A percentile compares a stretch with the other conserved stretches of the same genome.
Conservation (phyloP, 2,329 filamentous ascomycete genomes). For the Lasiodiplodia theobromae region DNA sequence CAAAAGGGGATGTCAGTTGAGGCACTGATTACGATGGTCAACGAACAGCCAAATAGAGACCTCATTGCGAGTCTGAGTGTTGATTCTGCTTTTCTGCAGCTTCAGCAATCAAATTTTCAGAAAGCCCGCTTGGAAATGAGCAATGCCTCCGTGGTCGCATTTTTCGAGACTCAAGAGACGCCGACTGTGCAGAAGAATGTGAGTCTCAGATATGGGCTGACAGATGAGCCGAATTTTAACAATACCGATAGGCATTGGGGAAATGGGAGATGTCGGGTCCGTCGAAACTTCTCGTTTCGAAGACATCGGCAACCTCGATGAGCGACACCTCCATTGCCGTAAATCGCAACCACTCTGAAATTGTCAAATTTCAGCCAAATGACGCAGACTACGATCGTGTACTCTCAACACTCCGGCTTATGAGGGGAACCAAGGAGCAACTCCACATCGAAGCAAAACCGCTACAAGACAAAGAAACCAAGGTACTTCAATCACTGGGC, state of each 20-base stretch:
- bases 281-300: not conserved
- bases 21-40: constrained; percentile 3
- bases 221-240: not conserved
- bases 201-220: not conserved
- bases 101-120: not conserved
- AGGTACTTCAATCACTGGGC: not conserved
- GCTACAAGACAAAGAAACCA: not conserved
- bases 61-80: not conserved
- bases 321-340: not conserved
- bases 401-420: not conserved
- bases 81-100: not conserved
- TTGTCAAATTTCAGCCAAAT: not conserved
- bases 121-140: not conserved
- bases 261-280: not conserved
- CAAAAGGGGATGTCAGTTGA: not conserved
- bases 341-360: constrained; percentile 1
- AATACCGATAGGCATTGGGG: not conserved
- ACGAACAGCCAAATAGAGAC: not conserved
- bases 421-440: not conserved
- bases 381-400: not conserved
- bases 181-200: not conserved
- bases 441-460: not conserved
- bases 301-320: not conserved
- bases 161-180: not conserved
- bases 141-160: not conserved